Percentiles rank a stretch among this genome's conserved stretches.
Conservation (phyloP, 108 stramenopile genomes). For the Discostella pseudostelligera region DNA sequence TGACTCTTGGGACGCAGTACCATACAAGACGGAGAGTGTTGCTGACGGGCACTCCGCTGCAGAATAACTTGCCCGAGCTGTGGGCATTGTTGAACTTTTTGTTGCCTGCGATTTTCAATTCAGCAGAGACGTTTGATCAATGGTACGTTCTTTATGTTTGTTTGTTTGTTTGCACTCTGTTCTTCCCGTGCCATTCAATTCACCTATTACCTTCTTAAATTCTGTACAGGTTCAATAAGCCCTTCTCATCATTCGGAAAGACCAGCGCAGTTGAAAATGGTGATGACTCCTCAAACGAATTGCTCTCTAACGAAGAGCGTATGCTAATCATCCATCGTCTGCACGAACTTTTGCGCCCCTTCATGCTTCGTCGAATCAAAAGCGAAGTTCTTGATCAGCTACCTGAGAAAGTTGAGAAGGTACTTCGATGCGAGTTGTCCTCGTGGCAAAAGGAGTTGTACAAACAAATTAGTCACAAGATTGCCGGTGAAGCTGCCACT, state of each 20-base stretch:
- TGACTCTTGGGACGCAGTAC: constrained; percentile 84
- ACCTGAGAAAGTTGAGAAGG: constrained; percentile 90
- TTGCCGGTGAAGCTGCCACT: constrained; percentile 56
- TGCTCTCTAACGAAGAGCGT: constrained; percentile 81
- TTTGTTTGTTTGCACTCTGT: constrained; percentile 70
- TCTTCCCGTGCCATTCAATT: background rate
- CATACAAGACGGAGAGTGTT: constrained; percentile 88
- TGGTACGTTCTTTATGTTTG: constrained; percentile 25
- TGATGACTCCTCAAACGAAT: constrained; percentile 54
- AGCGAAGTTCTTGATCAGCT: constrained; percentile 84
- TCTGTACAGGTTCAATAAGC: constrained; percentile 78
- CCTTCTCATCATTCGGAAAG: constrained; percentile 78
- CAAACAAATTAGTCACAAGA: constrained; percentile 76
- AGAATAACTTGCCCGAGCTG: constrained; percentile 94
- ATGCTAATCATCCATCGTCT: constrained; percentile 91
- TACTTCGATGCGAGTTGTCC: constrained; percentile 82
- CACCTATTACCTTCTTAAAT: background rate
- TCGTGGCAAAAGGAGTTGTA: constrained; percentile 88
- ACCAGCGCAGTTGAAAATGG: constrained; percentile 20
- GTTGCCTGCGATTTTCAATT: constrained; percentile 82
- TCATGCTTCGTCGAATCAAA: constrained; percentile 92
- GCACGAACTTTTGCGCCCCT: constrained; percentile 89
- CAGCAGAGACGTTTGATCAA: constrained; percentile 88
- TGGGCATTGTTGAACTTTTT: constrained; percentile 96
- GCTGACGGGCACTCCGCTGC: constrained; percentile 98